Percentiles rank a stretch among this genome's conserved stretches.
Evolutionary conservation across 768 basidiomycete genomes (phyloP).

Genomic region (Holtermannia corniformis): DNA sequence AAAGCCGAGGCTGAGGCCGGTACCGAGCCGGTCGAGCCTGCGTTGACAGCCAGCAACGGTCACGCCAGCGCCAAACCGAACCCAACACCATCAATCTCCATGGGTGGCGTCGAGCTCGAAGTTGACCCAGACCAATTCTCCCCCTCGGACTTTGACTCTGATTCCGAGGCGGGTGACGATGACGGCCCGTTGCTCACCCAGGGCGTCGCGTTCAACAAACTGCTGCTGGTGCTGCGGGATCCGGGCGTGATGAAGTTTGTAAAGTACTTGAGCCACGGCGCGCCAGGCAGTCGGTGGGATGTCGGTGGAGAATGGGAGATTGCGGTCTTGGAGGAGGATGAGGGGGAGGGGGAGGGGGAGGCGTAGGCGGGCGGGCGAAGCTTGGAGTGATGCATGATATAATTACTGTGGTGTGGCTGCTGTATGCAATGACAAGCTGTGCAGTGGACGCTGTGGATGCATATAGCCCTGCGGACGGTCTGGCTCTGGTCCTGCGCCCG

Average conservation of each 20-base stretch:
- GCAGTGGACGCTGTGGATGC: no score
- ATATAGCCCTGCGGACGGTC: no score
- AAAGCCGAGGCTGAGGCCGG: constrained; percentile 13
- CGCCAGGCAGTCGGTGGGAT: constrained; percentile 87
- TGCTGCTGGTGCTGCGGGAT: constrained; percentile 82
- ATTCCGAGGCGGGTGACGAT: constrained; percentile 44
- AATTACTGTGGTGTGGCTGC: no score
- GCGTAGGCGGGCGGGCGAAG: no score
- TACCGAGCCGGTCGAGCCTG: constrained; percentile 1
- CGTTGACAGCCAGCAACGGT: constrained; percentile 7
- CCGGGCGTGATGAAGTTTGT: constrained; percentile 90
- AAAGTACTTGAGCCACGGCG: constrained; percentile 85
- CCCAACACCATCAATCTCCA: constrained; percentile 20
- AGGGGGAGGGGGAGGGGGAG: constrained; percentile 45
- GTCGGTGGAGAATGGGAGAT: constrained; percentile 86
- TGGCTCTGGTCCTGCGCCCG: no score
- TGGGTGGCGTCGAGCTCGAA: constrained; percentile 35
- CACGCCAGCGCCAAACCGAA: constrained; percentile 5
- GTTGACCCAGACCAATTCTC: constrained; percentile 40
- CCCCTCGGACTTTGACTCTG: constrained; percentile 37
- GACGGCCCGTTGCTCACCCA: constrained; percentile 74
- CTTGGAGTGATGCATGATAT: no score
- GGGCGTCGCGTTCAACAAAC: constrained; percentile 78
- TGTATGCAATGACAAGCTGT: no score
- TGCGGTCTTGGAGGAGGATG: constrained; percentile 62